These are phyloP conservation scores for Aschersonia sp. DNA, from an alignment of 2,329 filamentous ascomycete genomes.

Conservation along the genomic window DNA sequence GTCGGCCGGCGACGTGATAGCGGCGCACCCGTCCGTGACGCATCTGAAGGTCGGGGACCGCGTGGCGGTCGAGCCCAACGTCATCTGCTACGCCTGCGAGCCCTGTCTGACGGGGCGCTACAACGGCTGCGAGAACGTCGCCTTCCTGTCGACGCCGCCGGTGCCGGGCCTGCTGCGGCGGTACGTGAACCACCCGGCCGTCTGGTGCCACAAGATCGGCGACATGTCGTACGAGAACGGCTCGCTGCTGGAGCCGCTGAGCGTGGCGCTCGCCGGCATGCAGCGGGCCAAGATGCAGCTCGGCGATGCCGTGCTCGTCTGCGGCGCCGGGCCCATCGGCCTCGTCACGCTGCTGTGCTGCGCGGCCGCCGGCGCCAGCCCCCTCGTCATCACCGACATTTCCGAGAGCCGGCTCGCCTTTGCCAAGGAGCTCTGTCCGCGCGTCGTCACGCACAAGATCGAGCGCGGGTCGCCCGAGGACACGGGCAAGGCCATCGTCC, in stretches of 20 bases:
- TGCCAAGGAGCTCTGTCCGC: slow-evolving; percentile 69
- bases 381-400: slow-evolving; percentile 89
- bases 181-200: slow-evolving; percentile 87
- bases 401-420: slow-evolving; percentile 74
- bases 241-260: slow-evolving; percentile 78
- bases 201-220: slow-evolving; percentile 94
- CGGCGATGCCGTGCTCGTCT: slow-evolving; percentile 78
- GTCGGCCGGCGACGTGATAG: slow-evolving; percentile 71
- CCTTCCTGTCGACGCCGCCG: slow-evolving; percentile 83
- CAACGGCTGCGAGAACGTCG: slow-evolving; percentile 80
- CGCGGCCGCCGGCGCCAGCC: slow-evolving; percentile 74
- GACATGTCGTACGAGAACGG: slow-evolving; percentile 87
- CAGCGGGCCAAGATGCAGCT: slow-evolving; percentile 68
- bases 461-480: slow-evolving; percentile 53
- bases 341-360: slow-evolving; percentile 76
- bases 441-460: slow-evolving; percentile 69
- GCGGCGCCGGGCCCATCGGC: slow-evolving; percentile 87
- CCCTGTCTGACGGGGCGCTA: slow-evolving; percentile 85
- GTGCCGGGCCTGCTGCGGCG: slow-evolving; percentile 74
- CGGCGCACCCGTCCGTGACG: slow-evolving; percentile 67
- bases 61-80: slow-evolving; percentile 85
- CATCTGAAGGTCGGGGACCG: slow-evolving; percentile 72
- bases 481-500: slow-evolving; percentile 51
- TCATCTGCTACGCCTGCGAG: slow-evolving; percentile 83
- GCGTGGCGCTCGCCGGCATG: slow-evolving; percentile 77